phyloP scores from a whole-genome alignment of 805 yeast species.

The Diddensiella caesifluorescens region DNA sequence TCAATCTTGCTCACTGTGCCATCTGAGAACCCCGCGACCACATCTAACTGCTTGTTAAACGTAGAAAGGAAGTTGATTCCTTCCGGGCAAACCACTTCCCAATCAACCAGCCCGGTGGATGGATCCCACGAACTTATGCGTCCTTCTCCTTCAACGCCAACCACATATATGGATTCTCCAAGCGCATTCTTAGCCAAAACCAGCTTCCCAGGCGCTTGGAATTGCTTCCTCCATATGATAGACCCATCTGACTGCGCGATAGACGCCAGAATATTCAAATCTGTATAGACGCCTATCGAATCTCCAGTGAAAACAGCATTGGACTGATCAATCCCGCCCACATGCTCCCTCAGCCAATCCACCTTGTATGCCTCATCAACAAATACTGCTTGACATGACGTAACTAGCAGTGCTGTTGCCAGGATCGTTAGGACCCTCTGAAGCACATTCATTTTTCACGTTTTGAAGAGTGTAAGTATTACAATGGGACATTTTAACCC shows the following conservation, averaged over 20 bases:
- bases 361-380: conserved; percentile 31
- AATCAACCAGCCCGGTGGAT: conserved; percentile 4
- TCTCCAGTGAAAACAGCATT: conserved; percentile 11
- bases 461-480: no score
- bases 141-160: conserved; percentile 3
- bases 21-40: conserved; percentile 2
- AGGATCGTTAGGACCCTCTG: not conserved
- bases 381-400: conserved; percentile 27
- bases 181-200: not conserved
- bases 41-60: not conserved
- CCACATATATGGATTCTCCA: not conserved
- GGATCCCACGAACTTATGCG: conserved; percentile 7
- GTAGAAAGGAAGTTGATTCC: not conserved
- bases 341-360: conserved; percentile 29
- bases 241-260: conserved; percentile 24
- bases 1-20: conserved; percentile 3
- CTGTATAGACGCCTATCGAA: conserved; percentile 20
- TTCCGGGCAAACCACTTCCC: conserved; percentile 3
- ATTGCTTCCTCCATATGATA: conserved; percentile 27
- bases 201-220: conserved; percentile 3
- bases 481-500: no score
- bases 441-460: conserved; percentile 2
- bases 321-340: conserved; percentile 22
- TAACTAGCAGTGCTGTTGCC: conserved; percentile 3
- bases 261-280: conserved; percentile 23